Evolutionary conservation across 2,329 filamentous ascomycete genomes (phyloP), one percentile per base, ranked within the genome.

Genomic region (Acephala macrosclerotiorum): DNA sequence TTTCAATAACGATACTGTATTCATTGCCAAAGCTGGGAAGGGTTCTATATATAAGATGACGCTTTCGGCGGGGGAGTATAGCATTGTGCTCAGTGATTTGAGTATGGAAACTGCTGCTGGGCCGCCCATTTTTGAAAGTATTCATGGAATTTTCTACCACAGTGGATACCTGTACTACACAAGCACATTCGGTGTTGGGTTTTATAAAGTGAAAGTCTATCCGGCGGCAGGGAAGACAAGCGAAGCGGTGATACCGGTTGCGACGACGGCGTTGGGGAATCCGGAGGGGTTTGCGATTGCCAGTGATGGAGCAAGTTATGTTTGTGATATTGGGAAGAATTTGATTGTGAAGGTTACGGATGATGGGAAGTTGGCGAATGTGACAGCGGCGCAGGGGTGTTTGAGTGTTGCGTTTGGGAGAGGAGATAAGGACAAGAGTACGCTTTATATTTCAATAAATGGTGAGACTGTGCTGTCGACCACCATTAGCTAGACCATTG

Each of bases 111-210:
- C 61, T 3, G 61, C 65, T 1, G 25, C 58, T 11, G 47, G 40
- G 8, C 38, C 45, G 2, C 40, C 49, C 18, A 60, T 64, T 20
- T n/a, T 42, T 33, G 58, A 61, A 12, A 60, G 64, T 16, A 60
- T 63, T 20, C 62, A 66, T 29, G 64, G 64, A 6, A 51, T 66
- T 22, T 55, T 60, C 45, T 63, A 45, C n/a, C 18, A 22, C 14
- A 26, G 35, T 51, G 57, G 51, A 16, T 60, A 63, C 35, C 36
- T 63, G 2, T 66, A 66, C 51, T 66, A 36, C 33, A 49, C 29
- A 16, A 66, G 60, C 40, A 60, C 60, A 3, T 58, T 42, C 38
- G 57, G 35, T n/a, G 47, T 26, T 4, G 60, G 56, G 1, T 66
- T 66, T 35, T 38, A 42, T 16, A 62, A 61, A 40, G 38, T 63